Evolutionary conservation across 2,329 filamentous ascomycete genomes (phyloP), one percentile per base, ranked within the genome.

Genomic region (Penicillium capsulatum): DNA sequence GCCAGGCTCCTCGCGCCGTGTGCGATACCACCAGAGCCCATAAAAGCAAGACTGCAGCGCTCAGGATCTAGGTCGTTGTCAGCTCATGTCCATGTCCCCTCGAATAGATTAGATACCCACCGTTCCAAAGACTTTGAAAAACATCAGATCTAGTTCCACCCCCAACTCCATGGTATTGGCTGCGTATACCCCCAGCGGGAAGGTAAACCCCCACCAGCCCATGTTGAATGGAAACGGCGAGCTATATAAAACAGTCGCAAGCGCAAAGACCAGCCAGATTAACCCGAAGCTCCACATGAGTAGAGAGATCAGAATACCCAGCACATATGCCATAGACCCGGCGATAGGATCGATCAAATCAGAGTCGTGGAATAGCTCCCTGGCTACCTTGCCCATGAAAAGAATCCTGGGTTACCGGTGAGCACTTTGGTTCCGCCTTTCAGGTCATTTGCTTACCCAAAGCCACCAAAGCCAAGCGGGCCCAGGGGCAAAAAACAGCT

Each of bases 401-500:
- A 76, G 66, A 17, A 83, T 76, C 0, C 57, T 61, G 27, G 20
- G 20, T 11, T 11, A n/a, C 26, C 5, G 6, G 9, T n/a, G 5
- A 28, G 26, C 5, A 28, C 4, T 4, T n/a, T n/a, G 9, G 9
- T n/a, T 6, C 26, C 10, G 26, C 6, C 4, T 11, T 11, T 14
- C 26, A 6, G 26, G 13, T 7, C 6, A 9, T 22, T 28, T 28
- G 26, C 51, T 38, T 60, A 60, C 43, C 70, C 74, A 47, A 78
- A 84, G 1, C 78, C 80, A 13, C 80, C 81, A 57, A 82, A 79
- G 0, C 81, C 81, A 0, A 84, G 63, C 0, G 82, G 81, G 0
- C 83, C 81, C 0, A 86, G 68, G 1, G 83, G 82, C 0, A 86
- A 64, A 49, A 86, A 83, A 5, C 79, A 76, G 2, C 77, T 82